Evolutionary conservation across 2,329 filamentous ascomycete species (phyloP).

Genomic region (Monilinia vaccinii-corymbosi): DNA sequence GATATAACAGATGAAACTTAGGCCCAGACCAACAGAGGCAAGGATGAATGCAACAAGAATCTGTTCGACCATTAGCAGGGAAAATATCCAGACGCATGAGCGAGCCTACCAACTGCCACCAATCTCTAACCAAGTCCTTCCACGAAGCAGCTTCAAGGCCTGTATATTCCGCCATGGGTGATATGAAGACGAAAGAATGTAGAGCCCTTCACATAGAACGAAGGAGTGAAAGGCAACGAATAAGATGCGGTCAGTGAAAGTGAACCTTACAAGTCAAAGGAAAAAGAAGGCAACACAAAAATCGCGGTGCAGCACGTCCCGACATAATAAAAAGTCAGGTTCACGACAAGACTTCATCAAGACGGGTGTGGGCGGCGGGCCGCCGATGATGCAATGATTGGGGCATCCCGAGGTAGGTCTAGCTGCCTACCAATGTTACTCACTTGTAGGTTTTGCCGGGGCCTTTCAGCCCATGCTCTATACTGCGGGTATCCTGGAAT

Average conservation of each 20-base stretch:
- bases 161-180: constrained; percentile 19
- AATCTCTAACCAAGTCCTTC: constrained; percentile 18
- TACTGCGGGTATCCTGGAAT: constrained; percentile 3
- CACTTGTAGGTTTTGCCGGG: not conserved
- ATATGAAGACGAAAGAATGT: constrained; percentile 4
- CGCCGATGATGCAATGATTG: not conserved
- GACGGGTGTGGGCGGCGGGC: not conserved
- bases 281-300: not conserved
- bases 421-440: not conserved
- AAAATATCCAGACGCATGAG: not conserved
- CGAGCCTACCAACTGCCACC: constrained; percentile 23
- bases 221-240: not conserved
- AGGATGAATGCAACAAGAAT: constrained; percentile 23
- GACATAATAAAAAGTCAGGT: constrained; percentile 6
- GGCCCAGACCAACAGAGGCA: constrained; percentile 17
- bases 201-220: not conserved
- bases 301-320: not conserved
- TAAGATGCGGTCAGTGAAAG: constrained; percentile 1
- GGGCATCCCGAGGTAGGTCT: not conserved
- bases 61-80: constrained; percentile 16
- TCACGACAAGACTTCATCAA: not conserved
- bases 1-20: constrained; percentile 12
- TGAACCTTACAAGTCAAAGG: constrained; percentile 11
- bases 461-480: not conserved
- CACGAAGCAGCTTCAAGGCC: constrained; percentile 21